phyloP scores from a whole-genome alignment of 2,329 filamentous ascomycete genomes.

The Paraconiothyrium brasiliense region DNA sequence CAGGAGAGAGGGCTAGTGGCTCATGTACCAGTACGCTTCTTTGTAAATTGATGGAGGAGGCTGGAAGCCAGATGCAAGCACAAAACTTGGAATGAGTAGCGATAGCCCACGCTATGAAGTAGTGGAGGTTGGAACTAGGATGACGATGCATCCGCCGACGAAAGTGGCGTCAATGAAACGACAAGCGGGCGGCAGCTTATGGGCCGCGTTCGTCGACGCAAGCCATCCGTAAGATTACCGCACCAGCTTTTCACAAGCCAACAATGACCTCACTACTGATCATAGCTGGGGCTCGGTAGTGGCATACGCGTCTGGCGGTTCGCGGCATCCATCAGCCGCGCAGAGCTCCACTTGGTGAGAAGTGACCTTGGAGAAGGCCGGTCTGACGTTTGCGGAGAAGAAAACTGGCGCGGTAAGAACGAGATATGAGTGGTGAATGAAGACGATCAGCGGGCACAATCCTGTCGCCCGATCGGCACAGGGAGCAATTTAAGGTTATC shows the following conservation, averaged over 20 bases:
- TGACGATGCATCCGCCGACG: conserved; percentile 15
- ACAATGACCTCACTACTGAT: conserved; percentile 10
- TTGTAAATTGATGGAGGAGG: background rate
- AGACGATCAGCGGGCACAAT: background rate
- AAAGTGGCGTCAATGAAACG: conserved; percentile 18
- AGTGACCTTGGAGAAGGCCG: background rate
- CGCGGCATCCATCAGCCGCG: conserved; percentile 7
- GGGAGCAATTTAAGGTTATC: conserved; percentile 10
- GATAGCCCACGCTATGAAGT: conserved; percentile 10
- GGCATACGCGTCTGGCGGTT: background rate
- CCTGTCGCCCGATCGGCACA: conserved; percentile 15
- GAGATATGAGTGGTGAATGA: conserved; percentile 14
- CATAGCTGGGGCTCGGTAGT: background rate
- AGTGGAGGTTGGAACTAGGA: background rate
- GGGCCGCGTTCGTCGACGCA: background rate
- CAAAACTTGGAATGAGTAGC: background rate
- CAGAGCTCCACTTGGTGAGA: background rate
- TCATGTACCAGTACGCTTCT: conserved; percentile 1
- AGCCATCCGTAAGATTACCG: background rate
- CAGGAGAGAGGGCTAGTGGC: background rate
- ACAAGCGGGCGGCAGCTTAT: conserved; percentile 1
- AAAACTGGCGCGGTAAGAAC: background rate
- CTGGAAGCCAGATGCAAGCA: background rate
- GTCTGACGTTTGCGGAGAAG: background rate
- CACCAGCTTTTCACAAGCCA: background rate